Percentiles rank a stretch among this genome's conserved stretches.
These are phyloP conservation scores for Herpotrichia juniperi DNA, from an alignment of 2,329 filamentous ascomycete genomes.

Conservation along the genomic window DNA sequence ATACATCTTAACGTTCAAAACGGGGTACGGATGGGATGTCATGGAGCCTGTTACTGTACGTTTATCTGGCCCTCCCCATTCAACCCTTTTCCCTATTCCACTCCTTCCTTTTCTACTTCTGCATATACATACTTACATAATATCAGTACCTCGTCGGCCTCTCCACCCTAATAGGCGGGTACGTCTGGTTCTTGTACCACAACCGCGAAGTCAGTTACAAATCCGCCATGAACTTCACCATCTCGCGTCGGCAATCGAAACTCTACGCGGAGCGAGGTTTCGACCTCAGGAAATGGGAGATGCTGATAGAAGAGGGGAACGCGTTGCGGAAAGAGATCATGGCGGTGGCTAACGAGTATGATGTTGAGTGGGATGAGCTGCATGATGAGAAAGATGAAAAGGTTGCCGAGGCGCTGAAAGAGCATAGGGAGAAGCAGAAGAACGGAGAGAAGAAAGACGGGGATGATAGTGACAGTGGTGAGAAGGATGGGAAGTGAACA, in stretches of 20 bases:
- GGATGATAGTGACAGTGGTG: conserved; percentile 44
- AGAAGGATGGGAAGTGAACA: conserved; percentile 1
- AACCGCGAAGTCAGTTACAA: conserved; percentile 88
- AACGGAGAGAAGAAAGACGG: conserved; percentile 43
- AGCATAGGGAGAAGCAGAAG: conserved; percentile 52
- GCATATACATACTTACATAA: neutral
- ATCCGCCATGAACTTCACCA: conserved; percentile 84
- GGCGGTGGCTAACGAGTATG: conserved; percentile 81
- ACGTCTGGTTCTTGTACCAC: conserved; percentile 93
- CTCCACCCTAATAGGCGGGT: conserved; percentile 84
- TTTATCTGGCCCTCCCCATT: neutral
- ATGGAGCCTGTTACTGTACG: conserved; percentile 81
- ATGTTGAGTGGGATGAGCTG: conserved; percentile 86
- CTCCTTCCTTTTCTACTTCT: neutral
- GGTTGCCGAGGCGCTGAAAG: conserved; percentile 59
- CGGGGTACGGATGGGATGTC: conserved; percentile 84
- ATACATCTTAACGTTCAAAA: conserved; percentile 71
- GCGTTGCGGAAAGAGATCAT: conserved; percentile 78
- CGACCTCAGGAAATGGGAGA: conserved; percentile 77
- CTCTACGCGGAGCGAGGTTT: conserved; percentile 80
- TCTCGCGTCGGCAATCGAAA: conserved; percentile 75
- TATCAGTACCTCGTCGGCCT: conserved; percentile 77
- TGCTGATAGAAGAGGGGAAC: conserved; percentile 80
- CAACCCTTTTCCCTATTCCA: neutral
- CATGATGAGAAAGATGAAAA: conserved; percentile 72